Conservation (phyloP, 768 basidiomycete species). For the Collybia mongolica region DNA sequence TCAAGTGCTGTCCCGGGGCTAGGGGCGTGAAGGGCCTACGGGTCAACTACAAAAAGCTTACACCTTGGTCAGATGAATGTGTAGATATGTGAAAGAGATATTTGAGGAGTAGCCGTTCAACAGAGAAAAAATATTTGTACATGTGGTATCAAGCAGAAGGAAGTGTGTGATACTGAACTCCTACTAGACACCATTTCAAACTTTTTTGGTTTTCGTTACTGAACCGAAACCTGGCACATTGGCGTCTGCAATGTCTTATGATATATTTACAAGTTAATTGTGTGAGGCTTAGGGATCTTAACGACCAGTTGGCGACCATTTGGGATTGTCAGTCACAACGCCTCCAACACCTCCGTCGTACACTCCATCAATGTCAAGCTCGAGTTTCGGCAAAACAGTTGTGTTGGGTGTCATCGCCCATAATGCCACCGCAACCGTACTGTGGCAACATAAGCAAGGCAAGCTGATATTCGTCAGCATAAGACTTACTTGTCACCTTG, state of each 20-base stretch:
- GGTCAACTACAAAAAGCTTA: too few relatives aligned
- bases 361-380: conserved; percentile 52
- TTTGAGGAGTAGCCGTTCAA: too few relatives aligned
- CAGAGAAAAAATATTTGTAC: too few relatives aligned
- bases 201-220: too few relatives aligned
- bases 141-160: too few relatives aligned
- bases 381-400: conserved; percentile 47
- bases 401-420: conserved; percentile 61
- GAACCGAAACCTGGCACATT: too few relatives aligned
- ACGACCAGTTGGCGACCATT: conserved; percentile 45
- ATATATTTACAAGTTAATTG: background rate
- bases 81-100: too few relatives aligned
- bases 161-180: too few relatives aligned
- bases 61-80: too few relatives aligned
- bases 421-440: conserved; percentile 61
- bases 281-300: background rate
- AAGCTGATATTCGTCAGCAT: background rate
- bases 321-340: conserved; percentile 56
- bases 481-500: conserved; percentile 62
- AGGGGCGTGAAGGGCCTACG: too few relatives aligned
- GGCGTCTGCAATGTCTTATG: background rate
- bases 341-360: conserved; percentile 68
- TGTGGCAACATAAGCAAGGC: conserved; percentile 15
- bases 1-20: too few relatives aligned
- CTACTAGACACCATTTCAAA: too few relatives aligned